Base-by-base conservation (phyloP, 495 filamentous ascomycete species). In the Penicillium angulare region DNA sequence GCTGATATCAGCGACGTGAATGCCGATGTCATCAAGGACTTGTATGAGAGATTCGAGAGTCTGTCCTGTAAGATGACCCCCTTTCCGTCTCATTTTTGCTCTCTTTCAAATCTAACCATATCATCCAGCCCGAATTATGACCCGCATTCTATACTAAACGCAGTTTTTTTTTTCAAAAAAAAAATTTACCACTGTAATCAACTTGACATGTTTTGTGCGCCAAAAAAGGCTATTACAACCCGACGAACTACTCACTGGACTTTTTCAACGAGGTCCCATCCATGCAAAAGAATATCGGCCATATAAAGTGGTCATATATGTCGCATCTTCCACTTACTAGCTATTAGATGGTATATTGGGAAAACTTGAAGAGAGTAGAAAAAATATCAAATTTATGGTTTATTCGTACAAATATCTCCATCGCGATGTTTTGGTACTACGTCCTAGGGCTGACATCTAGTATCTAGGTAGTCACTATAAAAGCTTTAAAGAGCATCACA, bases 1-100 rank as follows among this genome's bases (percentile, higher is more conserved):
- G 93, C 95, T 17, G 95, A 99, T 73, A 87, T 99, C 53, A 95
- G 88, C 72, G 77, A 88, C 47, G 90, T 96, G 58, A 84, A 88
- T 60, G 70, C 79, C 10, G 75, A 75, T 18, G 87, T 93, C 52
- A 92, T 97, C 67, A 90, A 89, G 72, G 85, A 88, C 47, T 77
- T 99, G 31, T 89, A 85, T 52, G 85, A 90, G 62, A 85, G 77
- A 60, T 76, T 99, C 35, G 92, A 97, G 62, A 79, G 76, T 47
- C 74, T 97, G 55, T 82, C 77, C 67, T 91, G 89, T 93, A 78
- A 76, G 88, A 72, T 43, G 16, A n/a, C 13, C 17, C 36, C 33
- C 39, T 38, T 47, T 32, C 20, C 21, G 21, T 34, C 17, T 39
- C 26, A n/a, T 27, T 18, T 17, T 33, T 10, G 45, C n/a, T 17